These are phyloP conservation scores for Suhomyces taliae DNA, from an alignment of 1,139 yeast species.

Conservation along the genomic window DNA sequence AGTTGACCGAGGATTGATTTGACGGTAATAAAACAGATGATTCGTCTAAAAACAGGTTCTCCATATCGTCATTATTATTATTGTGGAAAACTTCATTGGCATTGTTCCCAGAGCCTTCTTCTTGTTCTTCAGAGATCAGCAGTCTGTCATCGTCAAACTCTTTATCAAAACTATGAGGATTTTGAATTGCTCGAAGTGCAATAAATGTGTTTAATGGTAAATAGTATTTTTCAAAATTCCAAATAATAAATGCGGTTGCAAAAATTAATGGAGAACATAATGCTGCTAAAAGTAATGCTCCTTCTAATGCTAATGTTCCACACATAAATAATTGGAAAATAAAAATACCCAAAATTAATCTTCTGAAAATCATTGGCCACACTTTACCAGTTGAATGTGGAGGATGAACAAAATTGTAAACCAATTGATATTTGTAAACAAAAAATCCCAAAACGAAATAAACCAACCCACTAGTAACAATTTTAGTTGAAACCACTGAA, in stretches of 20 bases:
- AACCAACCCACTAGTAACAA: conserved; percentile 62
- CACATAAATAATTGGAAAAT: conserved; percentile 67
- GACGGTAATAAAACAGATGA: conserved; percentile 27
- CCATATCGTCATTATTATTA: conserved; percentile 10
- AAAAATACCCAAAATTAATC: conserved; percentile 57
- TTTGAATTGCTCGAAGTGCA: conserved; percentile 61
- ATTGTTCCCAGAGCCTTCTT: conserved; percentile 2
- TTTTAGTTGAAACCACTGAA: conserved; percentile 64
- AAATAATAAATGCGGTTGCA: conserved; percentile 47
- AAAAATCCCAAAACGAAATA: conserved; percentile 63
- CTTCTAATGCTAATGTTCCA: conserved; percentile 66
- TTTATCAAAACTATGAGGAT: conserved; percentile 41
- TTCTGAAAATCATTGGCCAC: conserved; percentile 65
- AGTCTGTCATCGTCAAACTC: conserved; percentile 41
- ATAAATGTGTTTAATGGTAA: conserved; percentile 60
- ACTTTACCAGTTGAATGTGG: conserved; percentile 72
- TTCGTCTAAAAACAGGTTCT: conserved; percentile 24
- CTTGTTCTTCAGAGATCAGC: conserved; percentile 13
- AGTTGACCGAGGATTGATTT: conserved; percentile 9
- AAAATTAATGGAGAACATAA: conserved; percentile 54
- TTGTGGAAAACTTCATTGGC: conserved; percentile 5
- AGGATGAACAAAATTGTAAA: conserved; percentile 67
- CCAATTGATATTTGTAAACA: conserved; percentile 64
- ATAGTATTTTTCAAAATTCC: conserved; percentile 61
- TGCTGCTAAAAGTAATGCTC: conserved; percentile 53